A percentile compares a stretch with the other conserved stretches of the same genome.
These are phyloP conservation scores for Aquilaria sinensis DNA, from an alignment of 345 rosid species.

Conservation along the genomic window DNA sequence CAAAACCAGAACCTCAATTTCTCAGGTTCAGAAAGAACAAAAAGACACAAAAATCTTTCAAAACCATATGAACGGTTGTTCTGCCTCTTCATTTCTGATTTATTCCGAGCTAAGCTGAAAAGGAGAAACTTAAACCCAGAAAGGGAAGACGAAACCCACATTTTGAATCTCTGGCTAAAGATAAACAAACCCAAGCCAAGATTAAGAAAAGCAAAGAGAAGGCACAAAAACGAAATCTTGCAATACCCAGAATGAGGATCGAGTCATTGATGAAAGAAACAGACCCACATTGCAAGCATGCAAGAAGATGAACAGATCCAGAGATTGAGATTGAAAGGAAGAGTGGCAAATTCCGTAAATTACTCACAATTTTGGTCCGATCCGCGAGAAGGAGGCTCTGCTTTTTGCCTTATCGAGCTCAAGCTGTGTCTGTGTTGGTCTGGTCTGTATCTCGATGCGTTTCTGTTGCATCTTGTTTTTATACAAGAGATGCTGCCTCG, in stretches of 20 bases:
- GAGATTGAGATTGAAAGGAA: slow-evolving; percentile 1
- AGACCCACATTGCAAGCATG: slow-evolving; percentile 21
- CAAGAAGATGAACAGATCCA: slow-evolving; percentile 14
- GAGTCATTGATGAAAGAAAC: no score
- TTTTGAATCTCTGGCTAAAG: background rate
- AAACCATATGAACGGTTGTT: background rate
- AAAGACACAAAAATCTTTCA: background rate
- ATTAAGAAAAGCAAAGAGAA: no score
- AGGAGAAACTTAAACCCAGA: slow-evolving; percentile 1
- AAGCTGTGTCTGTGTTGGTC: background rate
- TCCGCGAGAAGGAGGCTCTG: slow-evolving; percentile 21
- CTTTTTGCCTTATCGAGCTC: slow-evolving; percentile 12
- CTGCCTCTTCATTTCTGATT: no score
- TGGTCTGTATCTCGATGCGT: slow-evolving; percentile 18
- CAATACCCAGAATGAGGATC: background rate
- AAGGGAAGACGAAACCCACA: slow-evolving; percentile 6
- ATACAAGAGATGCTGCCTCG: slow-evolving; percentile 25
- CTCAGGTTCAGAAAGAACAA: background rate
- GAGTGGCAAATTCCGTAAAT: slow-evolving; percentile 8
- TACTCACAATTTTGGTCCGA: slow-evolving; percentile 46
- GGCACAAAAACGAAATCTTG: no score
- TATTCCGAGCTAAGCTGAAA: background rate
- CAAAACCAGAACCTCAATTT: no score
- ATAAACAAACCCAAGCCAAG: no score
- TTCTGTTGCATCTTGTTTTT: slow-evolving; percentile 18